phyloP scores from a whole-genome alignment of 768 basidiomycete genomes.

The Tylopilus plumbeoviolaceoides region DNA sequence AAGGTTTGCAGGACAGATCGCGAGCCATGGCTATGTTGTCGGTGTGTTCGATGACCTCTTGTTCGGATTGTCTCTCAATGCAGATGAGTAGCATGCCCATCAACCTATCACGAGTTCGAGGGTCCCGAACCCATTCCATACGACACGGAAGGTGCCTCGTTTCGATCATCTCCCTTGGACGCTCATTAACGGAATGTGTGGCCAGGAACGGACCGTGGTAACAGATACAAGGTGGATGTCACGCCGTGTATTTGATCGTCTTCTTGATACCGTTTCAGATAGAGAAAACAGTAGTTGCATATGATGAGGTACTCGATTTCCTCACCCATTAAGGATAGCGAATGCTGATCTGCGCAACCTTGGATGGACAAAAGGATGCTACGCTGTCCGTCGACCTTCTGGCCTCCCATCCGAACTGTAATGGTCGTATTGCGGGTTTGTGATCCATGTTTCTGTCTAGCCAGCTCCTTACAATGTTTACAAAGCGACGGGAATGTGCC shows the following conservation, averaged over 20 bases:
- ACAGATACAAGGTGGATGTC: constrained; percentile 72
- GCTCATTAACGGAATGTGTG: not conserved
- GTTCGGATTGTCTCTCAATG: constrained; percentile 1
- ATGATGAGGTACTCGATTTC: constrained; percentile 64
- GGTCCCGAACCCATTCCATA: constrained; percentile 87
- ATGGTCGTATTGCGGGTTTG: constrained; percentile 83
- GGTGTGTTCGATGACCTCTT: constrained; percentile 41
- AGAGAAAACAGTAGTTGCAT: constrained; percentile 83
- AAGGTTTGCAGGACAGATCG: constrained; percentile 83
- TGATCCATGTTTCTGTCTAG: not conserved
- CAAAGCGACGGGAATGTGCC: constrained; percentile 85
- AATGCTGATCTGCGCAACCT: constrained; percentile 1
- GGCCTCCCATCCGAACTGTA: constrained; percentile 71
- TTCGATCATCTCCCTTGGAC: not conserved
- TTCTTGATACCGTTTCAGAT: constrained; percentile 46
- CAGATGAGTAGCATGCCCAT: constrained; percentile 61
- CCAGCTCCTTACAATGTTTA: constrained; percentile 3
- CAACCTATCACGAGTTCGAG: constrained; percentile 89
- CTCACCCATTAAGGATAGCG: not conserved
- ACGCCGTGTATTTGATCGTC: not conserved
- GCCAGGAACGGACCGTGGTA: constrained; percentile 83
- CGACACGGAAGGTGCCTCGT: constrained; percentile 66
- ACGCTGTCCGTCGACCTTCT: constrained; percentile 75
- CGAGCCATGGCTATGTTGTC: constrained; percentile 80
- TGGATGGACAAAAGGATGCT: constrained; percentile 54